Evolutionary conservation across 257 asterid genomes (phyloP).

Genomic region (Capsicum baccatum): DNA sequence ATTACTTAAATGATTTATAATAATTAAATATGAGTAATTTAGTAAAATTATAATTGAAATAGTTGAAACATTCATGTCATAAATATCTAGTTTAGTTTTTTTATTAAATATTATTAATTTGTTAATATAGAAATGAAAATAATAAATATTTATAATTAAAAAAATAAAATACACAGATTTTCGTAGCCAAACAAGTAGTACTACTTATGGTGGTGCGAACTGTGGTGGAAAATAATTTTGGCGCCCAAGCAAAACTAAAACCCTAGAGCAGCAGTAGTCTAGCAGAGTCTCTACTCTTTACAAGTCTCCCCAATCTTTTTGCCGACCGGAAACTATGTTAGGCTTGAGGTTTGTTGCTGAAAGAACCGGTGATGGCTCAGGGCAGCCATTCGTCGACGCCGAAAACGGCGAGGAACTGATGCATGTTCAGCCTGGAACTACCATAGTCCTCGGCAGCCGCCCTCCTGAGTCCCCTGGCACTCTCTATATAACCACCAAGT

Average conservation of each 20-base stretch:
- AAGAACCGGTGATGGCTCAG: conserved; percentile 65
- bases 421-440: conserved; percentile 63
- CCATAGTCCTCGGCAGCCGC: conserved; percentile 73
- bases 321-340: conserved; percentile 48
- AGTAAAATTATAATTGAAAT: too few relatives aligned
- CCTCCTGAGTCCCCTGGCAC: conserved; percentile 75
- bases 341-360: conserved; percentile 68
- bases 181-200: too few relatives aligned
- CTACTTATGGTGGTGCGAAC: too few relatives aligned
- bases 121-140: too few relatives aligned
- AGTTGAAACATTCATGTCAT: too few relatives aligned
- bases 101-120: too few relatives aligned
- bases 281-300: background rate
- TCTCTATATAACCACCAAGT: conserved; percentile 85
- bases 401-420: conserved; percentile 71
- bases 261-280: conserved; percentile 7
- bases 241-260: background rate
- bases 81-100: too few relatives aligned
- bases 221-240: too few relatives aligned
- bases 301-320: background rate
- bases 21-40: too few relatives aligned
- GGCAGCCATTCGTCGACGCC: conserved; percentile 63
- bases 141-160: too few relatives aligned
- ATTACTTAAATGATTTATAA: too few relatives aligned
- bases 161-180: too few relatives aligned